A percentile compares a stretch with the other conserved stretches of the same genome.
Evolutionary conservation across 768 basidiomycete genomes (phyloP).

Genomic region (Lentinula detonsa): DNA sequence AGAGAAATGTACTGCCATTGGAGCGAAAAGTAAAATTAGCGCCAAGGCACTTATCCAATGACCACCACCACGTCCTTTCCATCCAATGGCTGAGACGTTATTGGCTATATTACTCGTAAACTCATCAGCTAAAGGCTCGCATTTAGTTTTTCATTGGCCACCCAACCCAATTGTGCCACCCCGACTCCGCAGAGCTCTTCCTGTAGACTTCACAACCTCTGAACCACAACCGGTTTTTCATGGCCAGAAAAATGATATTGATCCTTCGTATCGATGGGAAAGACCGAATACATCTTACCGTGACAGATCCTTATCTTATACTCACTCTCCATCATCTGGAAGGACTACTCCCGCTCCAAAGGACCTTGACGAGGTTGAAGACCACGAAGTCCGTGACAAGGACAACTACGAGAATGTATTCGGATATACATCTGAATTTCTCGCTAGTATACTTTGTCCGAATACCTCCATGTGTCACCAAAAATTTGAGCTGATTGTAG

Average conservation of each 20-base stretch:
- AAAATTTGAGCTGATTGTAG: slow-evolving; percentile 88
- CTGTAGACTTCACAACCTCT: slow-evolving; percentile 49
- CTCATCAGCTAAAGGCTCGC: slow-evolving; percentile 75
- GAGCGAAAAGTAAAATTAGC: background rate
- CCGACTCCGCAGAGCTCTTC: slow-evolving; percentile 67
- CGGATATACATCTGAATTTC: slow-evolving; percentile 74
- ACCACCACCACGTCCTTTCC: background rate
- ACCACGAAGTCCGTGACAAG: slow-evolving; percentile 21
- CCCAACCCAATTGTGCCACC: slow-evolving; percentile 58
- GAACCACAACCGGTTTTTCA: slow-evolving; percentile 33
- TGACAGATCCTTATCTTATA: slow-evolving; percentile 47
- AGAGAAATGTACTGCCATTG: too few species aligned
- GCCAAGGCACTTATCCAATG: background rate
- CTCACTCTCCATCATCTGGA: slow-evolving; percentile 43
- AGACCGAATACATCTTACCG: slow-evolving; percentile 36
- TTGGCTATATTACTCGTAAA: slow-evolving; percentile 80
- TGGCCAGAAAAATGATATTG: slow-evolving; percentile 9
- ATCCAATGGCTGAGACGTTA: slow-evolving; percentile 69
- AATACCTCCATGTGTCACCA: slow-evolving; percentile 80
- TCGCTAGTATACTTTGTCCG: slow-evolving; percentile 79
- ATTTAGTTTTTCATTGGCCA: slow-evolving; percentile 82
- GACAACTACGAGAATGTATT: slow-evolving; percentile 64
- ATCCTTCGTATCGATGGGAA: slow-evolving; percentile 61
- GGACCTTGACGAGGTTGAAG: slow-evolving; percentile 28
- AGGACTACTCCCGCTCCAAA: slow-evolving; percentile 46